Evolutionary conservation across 257 asterid genomes (phyloP).

Genomic region (Scutellaria minor): DNA sequence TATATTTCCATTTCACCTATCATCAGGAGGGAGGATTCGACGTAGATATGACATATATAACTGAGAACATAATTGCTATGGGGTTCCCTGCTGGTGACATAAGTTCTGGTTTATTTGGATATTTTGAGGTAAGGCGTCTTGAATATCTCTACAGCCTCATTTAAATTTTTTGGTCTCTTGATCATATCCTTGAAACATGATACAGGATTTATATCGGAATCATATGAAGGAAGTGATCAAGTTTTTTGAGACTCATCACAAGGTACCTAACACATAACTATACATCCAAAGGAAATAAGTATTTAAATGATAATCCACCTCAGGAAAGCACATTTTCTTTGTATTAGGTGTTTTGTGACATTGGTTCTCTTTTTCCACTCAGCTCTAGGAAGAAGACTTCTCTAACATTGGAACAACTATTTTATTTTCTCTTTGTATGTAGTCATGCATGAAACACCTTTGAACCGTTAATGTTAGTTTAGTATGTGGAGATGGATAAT

Average conservation of each 20-base stretch:
- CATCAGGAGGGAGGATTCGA: constrained; percentile 94
- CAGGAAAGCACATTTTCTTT: constrained; percentile 16
- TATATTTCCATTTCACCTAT: constrained; percentile 33
- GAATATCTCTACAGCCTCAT: constrained; percentile 29
- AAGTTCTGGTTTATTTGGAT: constrained; percentile 97
- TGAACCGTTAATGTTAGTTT: not conserved
- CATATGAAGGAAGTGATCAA: constrained; percentile 99
- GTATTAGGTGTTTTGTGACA: constrained; percentile 2
- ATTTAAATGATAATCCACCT: constrained; percentile 36
- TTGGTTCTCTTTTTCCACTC: constrained; percentile 8
- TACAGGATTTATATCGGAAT: constrained; percentile 89
- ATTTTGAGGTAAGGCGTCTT: constrained; percentile 72
- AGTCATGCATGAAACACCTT: constrained; percentile 2
- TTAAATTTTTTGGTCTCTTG: constrained; percentile 24
- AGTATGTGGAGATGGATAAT: constrained; percentile 14
- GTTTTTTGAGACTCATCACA: constrained; percentile 93
- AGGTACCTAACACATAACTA: constrained; percentile 65
- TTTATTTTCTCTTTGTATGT: not conserved
- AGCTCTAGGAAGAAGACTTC: not conserved
- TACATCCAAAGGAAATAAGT: too few species aligned
- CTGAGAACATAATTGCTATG: constrained; percentile 96
- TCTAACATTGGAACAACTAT: constrained; percentile 15
- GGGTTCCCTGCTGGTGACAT: constrained; percentile 98
- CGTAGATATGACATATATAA: constrained; percentile 98
- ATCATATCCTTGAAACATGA: constrained; percentile 34